Base-by-base conservation (phyloP, 768 basidiomycete species). In the Hemileccinum impolitum region DNA sequence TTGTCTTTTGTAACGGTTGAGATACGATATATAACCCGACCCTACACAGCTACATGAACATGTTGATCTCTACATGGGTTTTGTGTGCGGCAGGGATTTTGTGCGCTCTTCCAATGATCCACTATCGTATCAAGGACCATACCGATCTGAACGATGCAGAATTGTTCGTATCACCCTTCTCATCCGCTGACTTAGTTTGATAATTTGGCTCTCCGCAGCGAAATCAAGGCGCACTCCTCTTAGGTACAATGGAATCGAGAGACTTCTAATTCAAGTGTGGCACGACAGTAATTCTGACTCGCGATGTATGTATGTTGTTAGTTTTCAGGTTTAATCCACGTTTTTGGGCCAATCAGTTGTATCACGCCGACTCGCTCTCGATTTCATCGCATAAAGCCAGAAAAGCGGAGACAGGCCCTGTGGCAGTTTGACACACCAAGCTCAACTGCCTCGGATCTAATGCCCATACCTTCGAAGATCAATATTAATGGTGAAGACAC, bases 11-110 rank as follows among this genome's bases (percentile, higher is more conserved):
- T 28, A 19, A 26, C 21, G 26, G 35, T 17, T 17, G 17, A 42
- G 26, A n/a, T 23, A 38, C 26, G 18, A 43, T 45, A 18, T 2
- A 36, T 14, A 39, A 19, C 28, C 45, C 19, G 44, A 40, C 25
- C 11, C 28, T 30, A 30, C 10, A 26, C 56, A 72, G 70, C 23
- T 89, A 75, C 66, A 82, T 86, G 80, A 84, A 77, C 57, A 75
- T 89, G 30, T 86, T 89, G 59, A 59, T 84, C 50, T 85, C 85
- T 17, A 87, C 87, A 0, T 89, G 87, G 86, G 73, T 71, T n/a
- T 71, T 89, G 25, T 78, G 87, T 39, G 77, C 78, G 31, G 79
- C 73, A 0, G 85, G 86, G 5, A 72, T 88, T 15, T 30, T 81
- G 39, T 85, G 78, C 52, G 79, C 83, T n/a, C 66, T 87, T 30